phyloP scores from a whole-genome alignment of 371 early-diverging fungal genomes.

The Mortierella sp. region DNA sequence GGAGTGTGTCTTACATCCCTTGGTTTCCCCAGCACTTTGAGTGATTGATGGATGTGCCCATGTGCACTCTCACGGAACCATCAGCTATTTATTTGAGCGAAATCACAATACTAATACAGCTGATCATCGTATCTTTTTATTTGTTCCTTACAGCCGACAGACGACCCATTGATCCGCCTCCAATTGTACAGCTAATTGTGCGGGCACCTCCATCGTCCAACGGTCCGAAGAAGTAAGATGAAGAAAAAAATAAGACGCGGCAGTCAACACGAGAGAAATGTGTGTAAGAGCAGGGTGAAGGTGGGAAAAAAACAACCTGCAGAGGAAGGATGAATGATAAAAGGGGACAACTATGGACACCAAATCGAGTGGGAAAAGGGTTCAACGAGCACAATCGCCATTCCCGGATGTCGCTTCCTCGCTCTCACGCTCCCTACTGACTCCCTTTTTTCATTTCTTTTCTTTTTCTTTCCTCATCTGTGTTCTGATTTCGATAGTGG shows the following conservation, averaged over 20 bases:
- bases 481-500: not conserved
- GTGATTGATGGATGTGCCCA: not conserved
- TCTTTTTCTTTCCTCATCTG: too few relatives aligned
- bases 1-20: not conserved
- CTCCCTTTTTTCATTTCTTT: not conserved
- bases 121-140: not conserved
- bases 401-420: not conserved
- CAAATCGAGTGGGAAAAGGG: not conserved
- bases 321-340: not conserved
- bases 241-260: not conserved
- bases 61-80: not conserved
- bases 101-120: too few relatives aligned
- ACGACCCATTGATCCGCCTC: slow-evolving; percentile 96
- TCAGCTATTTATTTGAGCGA: not conserved
- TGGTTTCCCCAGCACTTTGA: not conserved
- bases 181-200: slow-evolving; percentile 87
- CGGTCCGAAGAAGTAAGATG: slow-evolving; percentile 26
- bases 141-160: slow-evolving; percentile 69
- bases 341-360: not conserved
- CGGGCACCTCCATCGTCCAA: slow-evolving; percentile 27
- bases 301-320: not conserved
- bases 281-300: not conserved
- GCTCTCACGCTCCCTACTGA: not conserved
- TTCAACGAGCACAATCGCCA: not conserved
- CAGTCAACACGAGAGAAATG: not conserved